Base-by-base conservation (phyloP, 129 eudicot genomes). In the Calendula officinalis region DNA sequence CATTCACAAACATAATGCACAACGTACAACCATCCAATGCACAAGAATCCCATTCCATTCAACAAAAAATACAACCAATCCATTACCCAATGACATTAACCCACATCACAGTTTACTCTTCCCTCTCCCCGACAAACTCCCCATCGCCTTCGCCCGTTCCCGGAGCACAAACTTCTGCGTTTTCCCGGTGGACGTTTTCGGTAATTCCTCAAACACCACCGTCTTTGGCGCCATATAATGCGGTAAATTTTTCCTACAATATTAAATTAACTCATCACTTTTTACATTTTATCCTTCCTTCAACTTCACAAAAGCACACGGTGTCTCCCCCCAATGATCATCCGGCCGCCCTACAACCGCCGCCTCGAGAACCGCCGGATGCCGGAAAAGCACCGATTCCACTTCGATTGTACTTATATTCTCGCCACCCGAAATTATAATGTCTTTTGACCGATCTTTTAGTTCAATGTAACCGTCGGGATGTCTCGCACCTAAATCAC, bases 321-420 rank as follows among this genome's bases (percentile, higher is more conserved):
- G 72, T 5, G 81, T 75, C 61, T 80, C 85, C 34, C 85, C 85
- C 78, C 85, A 80, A 42, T 70, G 80, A 50, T 75, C 78, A n/a
- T 80, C 85, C 14, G 85, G 81, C 14, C 81, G 64, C 4, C 75
- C 81, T 12, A 80, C 85, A 6, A 80, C 78, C 2, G 81, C 85
- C 5, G 81, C 85, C 63, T 80, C 85, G 4, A 75, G 64, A 6
- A 75, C 75, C 30, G 72, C 78, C n/a, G 85, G 85, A 67, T 80
- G 85, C 40, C 66, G 15, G 44, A 75, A 80, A 14, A 80, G 54
- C 75, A 80, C 85, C 4, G 85, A 66, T 42, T 75, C 85, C 62
- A 80, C 78, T 62, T 80, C 81, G 8, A 80, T 77, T 7, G 81
- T 80, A 27, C 85, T 80, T 2, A 80, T 54, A 55, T 79, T 79